Conservation (phyloP, 352 stramenopile genomes). For the Globisporangium cederbergense region DNA sequence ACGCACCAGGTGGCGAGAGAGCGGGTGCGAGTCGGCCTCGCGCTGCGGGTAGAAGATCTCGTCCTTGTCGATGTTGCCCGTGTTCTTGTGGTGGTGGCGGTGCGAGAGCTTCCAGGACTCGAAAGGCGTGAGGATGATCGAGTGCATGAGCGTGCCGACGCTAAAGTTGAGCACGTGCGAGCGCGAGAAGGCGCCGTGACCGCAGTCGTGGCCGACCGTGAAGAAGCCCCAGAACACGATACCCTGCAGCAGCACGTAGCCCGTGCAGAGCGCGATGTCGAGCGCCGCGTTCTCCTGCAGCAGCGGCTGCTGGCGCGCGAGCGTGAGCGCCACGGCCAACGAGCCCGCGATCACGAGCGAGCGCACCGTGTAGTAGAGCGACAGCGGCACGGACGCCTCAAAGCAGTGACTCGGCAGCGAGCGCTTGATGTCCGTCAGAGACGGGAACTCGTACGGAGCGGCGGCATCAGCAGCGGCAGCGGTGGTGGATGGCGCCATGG, state of each 20-base stretch:
- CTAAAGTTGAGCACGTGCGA: slow-evolving; percentile 77
- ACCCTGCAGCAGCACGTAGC: slow-evolving; percentile 70
- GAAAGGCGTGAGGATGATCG: slow-evolving; percentile 76
- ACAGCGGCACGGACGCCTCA: slow-evolving; percentile 63
- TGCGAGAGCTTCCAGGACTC: slow-evolving; percentile 81
- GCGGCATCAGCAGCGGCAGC: slow-evolving; percentile 4
- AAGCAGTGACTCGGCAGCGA: slow-evolving; percentile 68
- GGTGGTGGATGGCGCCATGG: slow-evolving; percentile 23
- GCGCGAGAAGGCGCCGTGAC: slow-evolving; percentile 76
- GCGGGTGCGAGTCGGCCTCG: slow-evolving; percentile 42
- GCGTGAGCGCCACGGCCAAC: slow-evolving; percentile 41
- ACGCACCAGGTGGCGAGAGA: slow-evolving; percentile 46
- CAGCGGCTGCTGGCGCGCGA: slow-evolving; percentile 37
- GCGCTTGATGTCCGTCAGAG: slow-evolving; percentile 80
- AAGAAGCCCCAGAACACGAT: slow-evolving; percentile 86
- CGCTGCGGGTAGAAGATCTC: slow-evolving; percentile 83
- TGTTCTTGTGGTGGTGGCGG: slow-evolving; percentile 87
- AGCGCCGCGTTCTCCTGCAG: slow-evolving; percentile 32
- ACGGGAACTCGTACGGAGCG: slow-evolving; percentile 58
- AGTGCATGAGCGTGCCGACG: slow-evolving; percentile 76
- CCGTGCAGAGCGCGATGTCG: slow-evolving; percentile 41
- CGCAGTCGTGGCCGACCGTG: slow-evolving; percentile 77
- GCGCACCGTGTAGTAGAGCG: slow-evolving; percentile 70
- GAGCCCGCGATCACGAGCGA: slow-evolving; percentile 41
- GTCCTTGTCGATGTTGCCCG: slow-evolving; percentile 81